A percentile compares a stretch with the other conserved stretches of the same genome.
Conservation (phyloP, 257 asterid genomes). For the Fraxinus cuspidata region DNA sequence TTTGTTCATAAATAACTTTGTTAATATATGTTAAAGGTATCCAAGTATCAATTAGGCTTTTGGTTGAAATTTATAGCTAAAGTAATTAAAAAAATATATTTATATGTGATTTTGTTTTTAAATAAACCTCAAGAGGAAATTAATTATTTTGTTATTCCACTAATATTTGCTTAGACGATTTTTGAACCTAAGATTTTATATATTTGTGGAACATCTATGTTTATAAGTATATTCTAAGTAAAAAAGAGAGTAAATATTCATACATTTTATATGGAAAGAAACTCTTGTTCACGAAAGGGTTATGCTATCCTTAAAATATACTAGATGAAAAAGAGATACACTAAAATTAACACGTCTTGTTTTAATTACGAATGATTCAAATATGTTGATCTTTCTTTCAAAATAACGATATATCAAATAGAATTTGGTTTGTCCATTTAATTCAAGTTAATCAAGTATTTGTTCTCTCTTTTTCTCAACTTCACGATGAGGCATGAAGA, state of each 20-base stretch:
- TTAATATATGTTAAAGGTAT: not conserved
- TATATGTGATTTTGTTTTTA: not conserved
- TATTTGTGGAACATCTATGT: not conserved
- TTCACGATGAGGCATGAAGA: conserved; percentile 38
- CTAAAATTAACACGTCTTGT: not conserved
- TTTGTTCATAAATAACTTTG: not conserved
- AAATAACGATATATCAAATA: not conserved
- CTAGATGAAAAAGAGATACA: not conserved
- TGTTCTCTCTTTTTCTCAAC: conserved; percentile 14
- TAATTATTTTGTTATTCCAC: not conserved
- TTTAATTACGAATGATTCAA: not conserved
- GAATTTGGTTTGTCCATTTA: not conserved
- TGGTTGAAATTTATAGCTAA: not conserved
- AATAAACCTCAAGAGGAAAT: not conserved
- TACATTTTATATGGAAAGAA: too few relatives aligned
- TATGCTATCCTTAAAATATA: too few relatives aligned
- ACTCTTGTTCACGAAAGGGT: too few relatives aligned
- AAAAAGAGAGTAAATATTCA: too few relatives aligned
- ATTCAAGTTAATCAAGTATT: not conserved
- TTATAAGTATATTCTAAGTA: too few relatives aligned
- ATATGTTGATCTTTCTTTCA: not conserved
- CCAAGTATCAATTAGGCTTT: not conserved
- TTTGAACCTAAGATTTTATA: not conserved
- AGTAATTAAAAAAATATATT: not conserved
- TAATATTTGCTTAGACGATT: too few relatives aligned